Conservation (phyloP, 2,329 filamentous ascomycete genomes). For the Byssothecium circinans region DNA sequence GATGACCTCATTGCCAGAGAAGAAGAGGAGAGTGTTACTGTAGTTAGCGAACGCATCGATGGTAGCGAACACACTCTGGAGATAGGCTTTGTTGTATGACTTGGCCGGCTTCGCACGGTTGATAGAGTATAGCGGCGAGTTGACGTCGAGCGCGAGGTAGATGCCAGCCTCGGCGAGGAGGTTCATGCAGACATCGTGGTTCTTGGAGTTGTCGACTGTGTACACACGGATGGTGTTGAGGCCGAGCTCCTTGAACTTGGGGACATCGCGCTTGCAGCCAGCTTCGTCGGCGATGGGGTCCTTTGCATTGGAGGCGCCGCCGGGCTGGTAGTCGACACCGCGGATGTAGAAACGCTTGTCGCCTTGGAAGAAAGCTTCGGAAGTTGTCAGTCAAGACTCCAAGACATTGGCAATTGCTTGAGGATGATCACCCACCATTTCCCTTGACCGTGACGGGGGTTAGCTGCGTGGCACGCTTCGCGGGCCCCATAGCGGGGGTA, state of each 20-base stretch:
- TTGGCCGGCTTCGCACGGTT: constrained; percentile 71
- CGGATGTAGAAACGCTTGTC: constrained; percentile 63
- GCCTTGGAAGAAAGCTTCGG: constrained; percentile 62
- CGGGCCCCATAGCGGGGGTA: constrained; percentile 37
- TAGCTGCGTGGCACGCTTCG: constrained; percentile 45
- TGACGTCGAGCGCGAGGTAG: constrained; percentile 89
- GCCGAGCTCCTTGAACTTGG: constrained; percentile 79
- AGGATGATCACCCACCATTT: constrained; percentile 51
- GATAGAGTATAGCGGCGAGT: constrained; percentile 86
- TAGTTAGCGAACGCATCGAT: constrained; percentile 83
- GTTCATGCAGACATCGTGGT: constrained; percentile 86
- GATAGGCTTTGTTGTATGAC: constrained; percentile 86
- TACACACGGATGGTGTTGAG: constrained; percentile 93
- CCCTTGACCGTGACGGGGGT: constrained; percentile 64
- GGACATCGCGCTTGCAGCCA: constrained; percentile 77
- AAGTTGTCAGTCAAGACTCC: constrained; percentile 24
- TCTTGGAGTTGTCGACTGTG: constrained; percentile 80
- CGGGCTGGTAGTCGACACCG: constrained; percentile 67
- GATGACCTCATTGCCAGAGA: constrained; percentile 79
- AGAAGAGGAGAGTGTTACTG: constrained; percentile 83
- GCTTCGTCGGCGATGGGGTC: constrained; percentile 75
- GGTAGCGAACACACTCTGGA: constrained; percentile 84
- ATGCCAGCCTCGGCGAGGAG: constrained; percentile 80
- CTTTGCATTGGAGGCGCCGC: constrained; percentile 61
- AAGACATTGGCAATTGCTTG: neutral